phyloP scores from a whole-genome alignment of 169 alveolate species.

The Plasmodium gonderi region DNA sequence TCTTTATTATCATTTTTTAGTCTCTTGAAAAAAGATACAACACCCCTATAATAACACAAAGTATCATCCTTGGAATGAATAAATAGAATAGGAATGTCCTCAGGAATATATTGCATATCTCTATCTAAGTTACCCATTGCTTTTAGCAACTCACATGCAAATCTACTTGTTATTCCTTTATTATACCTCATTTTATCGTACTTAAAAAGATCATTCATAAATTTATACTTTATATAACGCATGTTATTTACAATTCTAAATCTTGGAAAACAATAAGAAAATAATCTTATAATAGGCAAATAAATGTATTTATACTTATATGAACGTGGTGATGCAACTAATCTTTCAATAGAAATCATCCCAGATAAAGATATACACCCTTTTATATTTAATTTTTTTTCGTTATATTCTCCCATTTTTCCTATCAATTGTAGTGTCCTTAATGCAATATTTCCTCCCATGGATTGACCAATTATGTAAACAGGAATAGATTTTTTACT shows the following conservation, averaged over 20 bases:
- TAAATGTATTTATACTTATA: neutral
- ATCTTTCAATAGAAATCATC: constrained; percentile 2
- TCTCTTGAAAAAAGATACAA: constrained; percentile 6
- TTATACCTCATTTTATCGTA: neutral
- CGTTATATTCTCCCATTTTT: neutral
- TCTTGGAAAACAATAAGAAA: constrained; percentile 4
- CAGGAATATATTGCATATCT: neutral
- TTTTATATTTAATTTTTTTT: neutral
- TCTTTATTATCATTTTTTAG: constrained; percentile 3
- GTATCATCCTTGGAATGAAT: constrained; percentile 9
- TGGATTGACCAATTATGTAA: constrained; percentile 2
- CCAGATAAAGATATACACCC: constrained; percentile 16
- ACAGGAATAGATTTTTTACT: neutral
- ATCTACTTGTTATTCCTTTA: constrained; percentile 20
- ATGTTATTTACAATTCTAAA: neutral
- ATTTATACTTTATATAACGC: neutral
- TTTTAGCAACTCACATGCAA: neutral
- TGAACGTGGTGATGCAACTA: neutral
- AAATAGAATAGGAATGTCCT: constrained; percentile 15
- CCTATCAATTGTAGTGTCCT: neutral
- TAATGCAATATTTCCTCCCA: constrained; percentile 19
- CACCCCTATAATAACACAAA: constrained; percentile 9
- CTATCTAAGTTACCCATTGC: constrained; percentile 7
- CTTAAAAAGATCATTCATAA: neutral
- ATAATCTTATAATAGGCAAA: neutral